Evolutionary conservation across 2,329 filamentous ascomycete species (phyloP).

Genomic region (Monilinia laxa): DNA sequence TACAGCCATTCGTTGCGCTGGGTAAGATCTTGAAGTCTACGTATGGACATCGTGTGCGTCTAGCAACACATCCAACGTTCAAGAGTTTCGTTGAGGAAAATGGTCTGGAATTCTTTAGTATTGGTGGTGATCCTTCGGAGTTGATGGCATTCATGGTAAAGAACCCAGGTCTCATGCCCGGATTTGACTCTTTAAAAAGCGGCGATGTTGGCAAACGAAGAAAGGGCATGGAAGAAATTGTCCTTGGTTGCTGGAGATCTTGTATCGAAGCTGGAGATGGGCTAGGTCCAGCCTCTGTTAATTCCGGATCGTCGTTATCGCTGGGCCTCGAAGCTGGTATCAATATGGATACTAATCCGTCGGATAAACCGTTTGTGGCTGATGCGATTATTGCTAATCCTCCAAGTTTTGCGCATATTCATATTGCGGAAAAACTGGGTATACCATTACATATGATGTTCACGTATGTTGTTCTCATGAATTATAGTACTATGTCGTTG

Average conservation of each 20-base stretch:
- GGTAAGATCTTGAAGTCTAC: constrained; percentile 63
- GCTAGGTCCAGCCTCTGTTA: constrained; percentile 28
- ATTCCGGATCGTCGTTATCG: constrained; percentile 33
- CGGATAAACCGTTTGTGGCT: constrained; percentile 68
- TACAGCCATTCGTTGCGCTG: constrained; percentile 72
- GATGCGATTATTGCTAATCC: constrained; percentile 80
- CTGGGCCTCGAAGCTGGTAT: constrained; percentile 37
- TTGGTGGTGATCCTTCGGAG: constrained; percentile 73
- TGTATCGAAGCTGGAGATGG: constrained; percentile 80
- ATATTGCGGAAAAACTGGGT: constrained; percentile 72
- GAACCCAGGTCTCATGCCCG: constrained; percentile 81
- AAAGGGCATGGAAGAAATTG: constrained; percentile 72
- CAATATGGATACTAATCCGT: constrained; percentile 39
- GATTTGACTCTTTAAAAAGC: constrained; percentile 70
- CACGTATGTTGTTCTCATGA: constrained; percentile 56
- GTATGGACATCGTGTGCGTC: constrained; percentile 68
- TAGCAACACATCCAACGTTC: constrained; percentile 72
- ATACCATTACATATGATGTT: constrained; percentile 85
- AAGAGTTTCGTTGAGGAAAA: constrained; percentile 66
- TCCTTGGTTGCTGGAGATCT: constrained; percentile 84
- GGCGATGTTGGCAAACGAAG: constrained; percentile 76
- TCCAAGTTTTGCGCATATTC: constrained; percentile 73
- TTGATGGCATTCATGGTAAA: constrained; percentile 92
- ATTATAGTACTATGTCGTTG: not conserved
- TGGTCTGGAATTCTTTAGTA: constrained; percentile 72